Evolutionary conservation across 257 asterid species (phyloP).

Genomic region (Leonotis leonurus): DNA sequence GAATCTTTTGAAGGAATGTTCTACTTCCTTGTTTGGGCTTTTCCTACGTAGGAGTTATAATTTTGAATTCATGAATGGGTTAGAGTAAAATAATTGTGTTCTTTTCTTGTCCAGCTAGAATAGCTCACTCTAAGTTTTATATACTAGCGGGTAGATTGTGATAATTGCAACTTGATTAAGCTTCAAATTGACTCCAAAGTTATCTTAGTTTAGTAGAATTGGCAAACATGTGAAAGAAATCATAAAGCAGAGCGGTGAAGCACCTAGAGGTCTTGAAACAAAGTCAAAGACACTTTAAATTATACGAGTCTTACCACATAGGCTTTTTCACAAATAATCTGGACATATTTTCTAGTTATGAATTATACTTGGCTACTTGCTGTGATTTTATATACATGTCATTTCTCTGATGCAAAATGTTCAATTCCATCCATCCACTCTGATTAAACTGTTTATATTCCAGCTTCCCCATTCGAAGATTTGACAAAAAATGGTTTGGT

Average conservation of each 20-base stretch:
- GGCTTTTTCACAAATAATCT: not conserved
- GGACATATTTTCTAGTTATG: not conserved
- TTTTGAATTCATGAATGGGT: too few species aligned
- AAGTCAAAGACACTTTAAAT: not conserved
- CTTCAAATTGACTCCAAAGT: not conserved
- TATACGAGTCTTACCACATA: not conserved
- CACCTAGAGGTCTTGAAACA: not conserved
- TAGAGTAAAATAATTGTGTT: too few species aligned
- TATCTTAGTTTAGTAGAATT: not conserved
- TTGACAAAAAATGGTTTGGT: slow-evolving; percentile 35
- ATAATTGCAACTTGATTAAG: not conserved
- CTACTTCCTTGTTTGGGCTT: not conserved
- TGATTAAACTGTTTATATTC: not conserved
- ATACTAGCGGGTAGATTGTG: too few species aligned
- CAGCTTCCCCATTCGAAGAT: slow-evolving; percentile 29
- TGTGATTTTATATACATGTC: not conserved
- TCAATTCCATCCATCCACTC: too few species aligned
- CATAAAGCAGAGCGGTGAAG: not conserved
- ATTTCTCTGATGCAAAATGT: not conserved
- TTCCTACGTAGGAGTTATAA: not conserved
- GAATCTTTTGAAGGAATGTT: too few species aligned
- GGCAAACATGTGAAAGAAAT: not conserved
- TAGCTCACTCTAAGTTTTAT: too few species aligned
- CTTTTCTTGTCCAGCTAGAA: not conserved
- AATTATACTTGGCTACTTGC: not conserved